These are phyloP conservation scores for Stachybotrys chartarum DNA, from an alignment of 2,329 filamentous ascomycete genomes.

Conservation along the genomic window DNA sequence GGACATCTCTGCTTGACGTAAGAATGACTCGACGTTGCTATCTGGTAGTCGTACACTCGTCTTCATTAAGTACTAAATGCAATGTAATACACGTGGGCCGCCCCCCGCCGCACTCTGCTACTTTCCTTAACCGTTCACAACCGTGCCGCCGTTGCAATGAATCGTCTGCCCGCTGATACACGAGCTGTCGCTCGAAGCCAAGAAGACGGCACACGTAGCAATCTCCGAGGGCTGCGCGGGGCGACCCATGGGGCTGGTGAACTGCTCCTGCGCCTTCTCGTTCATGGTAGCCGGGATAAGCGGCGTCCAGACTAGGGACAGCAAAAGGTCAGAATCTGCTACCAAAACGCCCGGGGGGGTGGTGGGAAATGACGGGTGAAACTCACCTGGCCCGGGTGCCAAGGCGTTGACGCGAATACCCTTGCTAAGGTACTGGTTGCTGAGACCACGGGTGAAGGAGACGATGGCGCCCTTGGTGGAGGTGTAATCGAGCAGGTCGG, in stretches of 20 bases:
- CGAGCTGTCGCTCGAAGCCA: slow-evolving; percentile 67
- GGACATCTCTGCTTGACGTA: slow-evolving; percentile 2
- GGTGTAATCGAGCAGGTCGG: slow-evolving; percentile 76
- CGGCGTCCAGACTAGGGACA: slow-evolving; percentile 69
- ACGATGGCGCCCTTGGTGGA: slow-evolving; percentile 73
- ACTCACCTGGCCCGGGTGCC: slow-evolving; percentile 57
- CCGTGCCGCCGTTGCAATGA: slow-evolving; percentile 43
- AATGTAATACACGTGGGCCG: too few relatives aligned
- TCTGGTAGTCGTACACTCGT: too few relatives aligned
- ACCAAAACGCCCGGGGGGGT: too few relatives aligned
- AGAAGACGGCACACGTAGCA: slow-evolving; percentile 73
- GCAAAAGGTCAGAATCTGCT: not conserved
- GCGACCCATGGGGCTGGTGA: slow-evolving; percentile 67
- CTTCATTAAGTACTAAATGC: too few relatives aligned
- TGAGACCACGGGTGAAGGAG: slow-evolving; percentile 69
- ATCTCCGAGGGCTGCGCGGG: slow-evolving; percentile 77
- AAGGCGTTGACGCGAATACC: slow-evolving; percentile 73
- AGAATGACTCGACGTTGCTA: not conserved
- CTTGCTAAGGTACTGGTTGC: slow-evolving; percentile 64
- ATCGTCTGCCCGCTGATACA: slow-evolving; percentile 65
- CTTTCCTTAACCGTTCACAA: slow-evolving; percentile 36
- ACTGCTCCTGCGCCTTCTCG: slow-evolving; percentile 62
- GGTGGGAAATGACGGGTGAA: not conserved
- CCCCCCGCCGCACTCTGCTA: not conserved
- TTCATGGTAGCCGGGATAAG: slow-evolving; percentile 69